Evolutionary conservation across 805 yeast genomes (phyloP).

Genomic region (Kregervanrija delftensis): DNA sequence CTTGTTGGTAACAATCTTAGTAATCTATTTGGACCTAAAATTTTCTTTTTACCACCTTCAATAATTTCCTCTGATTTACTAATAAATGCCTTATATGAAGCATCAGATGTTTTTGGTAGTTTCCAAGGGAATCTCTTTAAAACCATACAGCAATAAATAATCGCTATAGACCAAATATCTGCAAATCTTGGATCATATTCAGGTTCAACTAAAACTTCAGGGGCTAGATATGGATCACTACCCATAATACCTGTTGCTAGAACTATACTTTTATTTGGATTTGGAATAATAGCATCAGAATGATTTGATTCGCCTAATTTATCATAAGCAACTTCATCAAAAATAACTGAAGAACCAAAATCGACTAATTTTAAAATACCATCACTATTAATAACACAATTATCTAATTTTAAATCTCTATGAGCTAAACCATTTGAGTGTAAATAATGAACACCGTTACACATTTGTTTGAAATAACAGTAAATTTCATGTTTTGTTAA

Average conservation of each 20-base stretch:
- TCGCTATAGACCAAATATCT: constrained; percentile 92
- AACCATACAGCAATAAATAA: constrained; percentile 86
- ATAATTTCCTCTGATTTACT: constrained; percentile 16
- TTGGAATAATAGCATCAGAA: no score
- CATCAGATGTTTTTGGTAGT: constrained; percentile 72
- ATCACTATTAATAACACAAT: constrained; percentile 71
- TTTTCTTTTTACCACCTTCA: constrained; percentile 20
- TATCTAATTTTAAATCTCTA: constrained; percentile 87
- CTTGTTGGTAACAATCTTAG: constrained; percentile 64
- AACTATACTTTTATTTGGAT: constrained; percentile 29
- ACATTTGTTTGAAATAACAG: constrained; percentile 80
- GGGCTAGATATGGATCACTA: constrained; percentile 92
- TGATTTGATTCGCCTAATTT: not conserved
- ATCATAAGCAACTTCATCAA: constrained; percentile 29
- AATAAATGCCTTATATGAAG: constrained; percentile 65
- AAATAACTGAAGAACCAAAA: constrained; percentile 88
- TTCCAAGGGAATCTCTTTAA: constrained; percentile 93
- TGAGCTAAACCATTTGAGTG: constrained; percentile 86
- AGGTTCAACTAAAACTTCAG: constrained; percentile 61
- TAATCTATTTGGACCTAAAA: constrained; percentile 63
- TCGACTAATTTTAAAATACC: constrained; percentile 87
- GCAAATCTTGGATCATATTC: constrained; percentile 79
- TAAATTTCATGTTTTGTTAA: constrained; percentile 64
- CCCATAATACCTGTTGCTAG: constrained; percentile 86
- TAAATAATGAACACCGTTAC: constrained; percentile 66